Evolutionary conservation across 805 yeast species (phyloP), one percentile per base, ranked within the genome.

Genomic region (Candida chilensis): DNA sequence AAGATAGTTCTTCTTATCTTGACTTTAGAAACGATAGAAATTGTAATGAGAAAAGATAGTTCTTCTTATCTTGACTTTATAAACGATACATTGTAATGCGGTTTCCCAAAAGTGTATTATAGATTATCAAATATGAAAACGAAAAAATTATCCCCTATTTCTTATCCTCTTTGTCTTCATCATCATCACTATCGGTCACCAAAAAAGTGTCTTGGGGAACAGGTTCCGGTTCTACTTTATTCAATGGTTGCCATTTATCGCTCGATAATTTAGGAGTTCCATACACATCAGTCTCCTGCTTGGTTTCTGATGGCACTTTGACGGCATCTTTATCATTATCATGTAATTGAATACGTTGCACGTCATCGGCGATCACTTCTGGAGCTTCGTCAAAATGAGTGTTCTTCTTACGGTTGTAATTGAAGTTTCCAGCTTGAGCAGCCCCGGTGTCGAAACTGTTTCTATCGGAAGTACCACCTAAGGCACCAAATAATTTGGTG

Each of bases 331-430:
- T 21, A 10, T 52, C 52, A 29, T 52, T 56, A 41, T 67, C 64
- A 24, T 54, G 52, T 44, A 72, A 54, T 32, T 60, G 58, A 32
- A 72, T 60, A 20, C 64, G 65, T 37, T 64, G 68, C 49, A 74
- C 71, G 35, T 69, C 73, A 37, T 60, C 55, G 30, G 60, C 52
- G 34, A 72, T 55, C 36, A 67, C 74, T 33, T 66, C 65, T 1
- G 78, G 78, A 30, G 74, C 80, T 28, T 70, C 73, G 38, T 72
- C 79, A 44, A 34, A 53, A 54, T 29, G 54, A 37, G 30, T 42
- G 49, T 31, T 36, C 20, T 28, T 32, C 17, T 34, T 41, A 17
- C 16, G 17, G 27, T 32, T 31, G 18, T 33, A 26, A 26, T 8
- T 26, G 13, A 17, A 15, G 10, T 18, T 26, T 16, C 13, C 12